Evolutionary conservation across 371 early-diverging fungal genomes (phyloP), one percentile per base, ranked within the genome.

Genomic region (Mucor sp.): DNA sequence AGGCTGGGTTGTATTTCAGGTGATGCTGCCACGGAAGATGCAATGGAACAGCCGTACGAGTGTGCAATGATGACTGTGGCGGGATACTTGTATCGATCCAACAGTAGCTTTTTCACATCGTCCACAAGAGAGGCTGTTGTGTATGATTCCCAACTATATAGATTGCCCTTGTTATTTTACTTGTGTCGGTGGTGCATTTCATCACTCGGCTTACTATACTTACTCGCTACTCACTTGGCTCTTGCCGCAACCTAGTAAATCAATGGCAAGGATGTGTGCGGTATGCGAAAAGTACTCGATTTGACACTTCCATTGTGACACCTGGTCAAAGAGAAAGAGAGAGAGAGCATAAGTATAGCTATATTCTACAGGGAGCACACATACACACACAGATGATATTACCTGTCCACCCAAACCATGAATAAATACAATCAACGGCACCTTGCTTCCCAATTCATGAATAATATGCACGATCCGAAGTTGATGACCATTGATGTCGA

Each of bases 381-480:
- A n/a, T n/a, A n/a, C n/a, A n/a, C n/a, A n/a, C n/a, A n/a, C n/a
- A n/a, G n/a, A n/a, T n/a, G n/a, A n/a, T n/a, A n/a, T 77, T 79
- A 89, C 90, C 80, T 91, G 91, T 43, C 88, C 90, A 25, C 91
- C 91, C 32, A 91, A 70, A 12, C 91, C 91, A 67, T 91, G 91
- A 53, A 91, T 87, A 72, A 91, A 90, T 7, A 90, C 85, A 30
- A 91, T 67, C 14, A 89, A 65, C 12, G 92, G 92, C 21, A 89
- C 87, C 71, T 82, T 83, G 39, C 85, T 85, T 3, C 90, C 90
- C 11, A 90, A 74, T 58, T 82, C 87, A 72, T 91, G 90, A 62
- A 87, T 86, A 44, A 88, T 85, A 71, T 89, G 90, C 12, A 89
- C 87, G 60, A 89, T 85, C 6, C 91, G 85, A 47, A 89, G 77